Conservation (phyloP, 2,329 filamentous ascomycete genomes). For the Trichoderma sp. region DNA sequence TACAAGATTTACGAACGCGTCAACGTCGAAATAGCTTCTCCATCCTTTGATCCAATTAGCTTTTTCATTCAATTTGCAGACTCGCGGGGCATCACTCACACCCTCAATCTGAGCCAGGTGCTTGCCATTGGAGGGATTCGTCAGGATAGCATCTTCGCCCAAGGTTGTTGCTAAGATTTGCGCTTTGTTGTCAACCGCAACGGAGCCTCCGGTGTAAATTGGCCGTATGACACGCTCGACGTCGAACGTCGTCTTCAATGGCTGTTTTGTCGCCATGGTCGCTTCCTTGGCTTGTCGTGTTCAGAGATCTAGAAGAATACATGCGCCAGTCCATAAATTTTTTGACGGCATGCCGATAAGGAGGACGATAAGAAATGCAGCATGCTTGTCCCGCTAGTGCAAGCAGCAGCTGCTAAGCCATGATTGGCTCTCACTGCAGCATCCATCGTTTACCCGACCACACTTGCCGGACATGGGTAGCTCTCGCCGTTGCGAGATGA, state of each 20-base stretch:
- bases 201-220: slow-evolving; percentile 88
- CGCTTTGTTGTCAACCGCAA: slow-evolving; percentile 79
- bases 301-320: background rate
- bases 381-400: background rate
- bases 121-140: slow-evolving; percentile 78
- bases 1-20: slow-evolving; percentile 49
- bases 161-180: slow-evolving; percentile 82
- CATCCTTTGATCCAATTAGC: slow-evolving; percentile 56
- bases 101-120: slow-evolving; percentile 87
- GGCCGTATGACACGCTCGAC: slow-evolving; percentile 80
- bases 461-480: background rate
- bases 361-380: background rate
- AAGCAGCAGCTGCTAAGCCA: background rate
- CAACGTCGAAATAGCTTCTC: slow-evolving; percentile 76
- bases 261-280: slow-evolving; percentile 60
- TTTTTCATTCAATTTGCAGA: background rate
- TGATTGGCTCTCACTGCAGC: background rate
- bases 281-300: background rate
- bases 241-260: slow-evolving; percentile 86
- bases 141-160: slow-evolving; percentile 89
- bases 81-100: slow-evolving; percentile 49
- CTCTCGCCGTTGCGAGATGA: background rate
- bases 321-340: slow-evolving; percentile 23
- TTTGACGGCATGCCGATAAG: slow-evolving; percentile 14
- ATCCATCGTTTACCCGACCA: background rate